Conservation (phyloP, 1,139 yeast species). For the Candida freyschussii region DNA sequence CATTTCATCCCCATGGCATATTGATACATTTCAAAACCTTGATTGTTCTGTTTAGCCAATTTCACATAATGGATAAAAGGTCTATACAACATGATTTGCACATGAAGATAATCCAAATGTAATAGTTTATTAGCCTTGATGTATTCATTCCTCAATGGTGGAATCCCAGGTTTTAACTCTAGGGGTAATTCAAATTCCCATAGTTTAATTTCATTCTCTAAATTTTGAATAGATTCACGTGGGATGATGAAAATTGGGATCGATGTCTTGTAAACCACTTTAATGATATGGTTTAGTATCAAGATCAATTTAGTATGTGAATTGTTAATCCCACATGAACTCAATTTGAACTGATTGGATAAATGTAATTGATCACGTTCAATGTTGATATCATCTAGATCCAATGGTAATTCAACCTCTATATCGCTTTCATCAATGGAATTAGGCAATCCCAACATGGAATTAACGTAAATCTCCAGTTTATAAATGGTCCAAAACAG, state of each 20-base stretch:
- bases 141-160: constrained; percentile 41
- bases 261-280: constrained; percentile 40
- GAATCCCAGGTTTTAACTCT: constrained; percentile 40
- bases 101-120: constrained; percentile 61
- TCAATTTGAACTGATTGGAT: constrained; percentile 38
- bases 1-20: constrained; percentile 73
- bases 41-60: constrained; percentile 23
- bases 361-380: constrained; percentile 41
- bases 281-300: constrained; percentile 48
- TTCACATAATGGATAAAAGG: constrained; percentile 61
- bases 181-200: constrained; percentile 70
- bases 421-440: constrained; percentile 62
- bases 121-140: constrained; percentile 59
- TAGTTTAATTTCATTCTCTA: constrained; percentile 60
- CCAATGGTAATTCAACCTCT: constrained; percentile 76
- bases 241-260: constrained; percentile 18
- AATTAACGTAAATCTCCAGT: constrained; percentile 84
- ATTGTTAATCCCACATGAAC: constrained; percentile 73
- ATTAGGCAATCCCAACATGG: constrained; percentile 76
- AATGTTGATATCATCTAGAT: constrained; percentile 79
- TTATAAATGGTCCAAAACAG: constrained; percentile 85
- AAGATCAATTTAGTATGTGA: constrained; percentile 73
- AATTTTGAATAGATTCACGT: constrained; percentile 45
- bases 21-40: constrained; percentile 29
- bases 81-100: constrained; percentile 63